These are phyloP conservation scores for Boletellus dicymbophilus DNA, from an alignment of 1,284 basidiomycete genomes.

Conservation along the genomic window DNA sequence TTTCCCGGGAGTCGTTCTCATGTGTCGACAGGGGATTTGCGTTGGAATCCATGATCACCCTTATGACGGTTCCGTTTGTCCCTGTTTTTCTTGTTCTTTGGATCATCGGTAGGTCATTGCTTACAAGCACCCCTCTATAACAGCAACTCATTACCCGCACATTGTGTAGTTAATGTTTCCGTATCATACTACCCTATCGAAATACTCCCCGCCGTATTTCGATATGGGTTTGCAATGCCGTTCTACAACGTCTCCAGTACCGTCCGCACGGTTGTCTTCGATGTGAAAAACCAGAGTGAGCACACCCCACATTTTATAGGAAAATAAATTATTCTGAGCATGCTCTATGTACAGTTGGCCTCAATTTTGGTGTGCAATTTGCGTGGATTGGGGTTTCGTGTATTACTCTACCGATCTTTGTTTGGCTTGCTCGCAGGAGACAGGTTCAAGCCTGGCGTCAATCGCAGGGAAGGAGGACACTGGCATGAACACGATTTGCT, in stretches of 20 bases:
- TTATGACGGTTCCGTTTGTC: slow-evolving; percentile 54
- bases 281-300: slow-evolving; percentile 62
- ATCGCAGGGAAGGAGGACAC: slow-evolving; percentile 16
- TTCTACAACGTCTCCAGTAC: slow-evolving; percentile 70
- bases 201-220: slow-evolving; percentile 65
- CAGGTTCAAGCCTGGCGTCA: slow-evolving; percentile 27
- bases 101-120: slow-evolving; percentile 56
- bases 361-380: slow-evolving; percentile 61
- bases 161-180: slow-evolving; percentile 61
- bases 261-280: slow-evolving; percentile 67
- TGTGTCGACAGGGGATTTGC: slow-evolving; percentile 50
- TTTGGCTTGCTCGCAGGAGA: slow-evolving; percentile 37
- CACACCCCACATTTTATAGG: slow-evolving; percentile 30
- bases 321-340: slow-evolving; percentile 2
- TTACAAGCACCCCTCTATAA: not conserved
- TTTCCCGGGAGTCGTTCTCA: slow-evolving; percentile 2
- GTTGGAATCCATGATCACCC: slow-evolving; percentile 60
- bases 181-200: slow-evolving; percentile 65
- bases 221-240: slow-evolving; percentile 68
- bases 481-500: not conserved
- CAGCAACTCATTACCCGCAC: not conserved
- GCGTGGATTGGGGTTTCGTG: slow-evolving; percentile 56
- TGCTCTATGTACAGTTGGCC: slow-evolving; percentile 42
- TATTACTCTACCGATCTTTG: slow-evolving; percentile 50
- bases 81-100: slow-evolving; percentile 65